Evolutionary conservation across 2,329 filamentous ascomycete genomes (phyloP).

Genomic region (Colletotrichum sp.): DNA sequence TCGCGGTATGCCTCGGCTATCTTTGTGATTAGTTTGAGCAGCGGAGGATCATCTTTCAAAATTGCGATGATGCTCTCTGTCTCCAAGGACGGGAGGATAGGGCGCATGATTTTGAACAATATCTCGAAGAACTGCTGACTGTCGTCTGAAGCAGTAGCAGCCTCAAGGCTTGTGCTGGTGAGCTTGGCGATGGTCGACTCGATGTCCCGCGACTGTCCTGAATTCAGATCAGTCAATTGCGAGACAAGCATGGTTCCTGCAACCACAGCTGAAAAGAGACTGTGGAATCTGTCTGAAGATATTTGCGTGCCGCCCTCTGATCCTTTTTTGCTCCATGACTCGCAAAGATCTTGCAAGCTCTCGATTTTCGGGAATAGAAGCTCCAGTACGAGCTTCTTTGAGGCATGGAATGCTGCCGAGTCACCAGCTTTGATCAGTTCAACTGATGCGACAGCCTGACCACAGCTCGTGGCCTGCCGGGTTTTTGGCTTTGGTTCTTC

Average conservation of each 20-base stretch:
- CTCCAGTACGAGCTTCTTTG: slow-evolving; percentile 58
- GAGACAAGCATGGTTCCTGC: slow-evolving; percentile 51
- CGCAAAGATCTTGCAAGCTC: slow-evolving; percentile 51
- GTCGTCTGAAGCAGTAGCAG: slow-evolving; percentile 49
- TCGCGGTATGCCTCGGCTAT: slow-evolving; percentile 40
- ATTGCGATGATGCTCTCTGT: slow-evolving; percentile 42
- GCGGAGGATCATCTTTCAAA: slow-evolving; percentile 39
- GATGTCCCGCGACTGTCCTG: slow-evolving; percentile 53
- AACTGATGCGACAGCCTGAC: not conserved
- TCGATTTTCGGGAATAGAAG: slow-evolving; percentile 58
- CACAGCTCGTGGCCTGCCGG: not conserved
- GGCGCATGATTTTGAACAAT: slow-evolving; percentile 48
- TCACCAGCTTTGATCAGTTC: slow-evolving; percentile 32
- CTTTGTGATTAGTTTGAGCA: slow-evolving; percentile 49
- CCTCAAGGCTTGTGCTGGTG: slow-evolving; percentile 43
- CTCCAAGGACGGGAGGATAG: slow-evolving; percentile 51
- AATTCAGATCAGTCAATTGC: slow-evolving; percentile 51
- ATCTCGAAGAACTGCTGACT: slow-evolving; percentile 50
- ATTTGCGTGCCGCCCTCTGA: slow-evolving; percentile 53
- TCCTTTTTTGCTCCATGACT: slow-evolving; percentile 50
- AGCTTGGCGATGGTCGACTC: slow-evolving; percentile 47
- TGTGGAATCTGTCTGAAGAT: slow-evolving; percentile 58
- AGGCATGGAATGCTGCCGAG: slow-evolving; percentile 43
- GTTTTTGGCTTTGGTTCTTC: slow-evolving; percentile 31
- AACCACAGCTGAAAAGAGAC: slow-evolving; percentile 54